Base-by-base conservation (phyloP, 306 rosid genomes). In the Vigna reflexopilosa region DNA sequence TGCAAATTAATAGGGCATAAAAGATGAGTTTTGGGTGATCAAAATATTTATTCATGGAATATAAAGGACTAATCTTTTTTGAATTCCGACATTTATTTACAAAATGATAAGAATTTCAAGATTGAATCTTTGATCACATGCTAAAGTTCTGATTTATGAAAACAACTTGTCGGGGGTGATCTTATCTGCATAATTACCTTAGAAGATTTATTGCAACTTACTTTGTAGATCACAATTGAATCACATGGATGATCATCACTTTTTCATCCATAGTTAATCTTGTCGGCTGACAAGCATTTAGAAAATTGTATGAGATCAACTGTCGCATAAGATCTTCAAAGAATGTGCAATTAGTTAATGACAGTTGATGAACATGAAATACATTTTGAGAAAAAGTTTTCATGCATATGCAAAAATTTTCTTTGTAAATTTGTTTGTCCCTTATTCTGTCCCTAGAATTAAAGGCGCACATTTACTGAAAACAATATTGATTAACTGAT, bases 321-420 rank as follows among this genome's bases (percentile, higher is more conserved):
- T 71, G 19, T 71, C 34, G n/a, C 63, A 16, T 24, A 47, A 48
- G 73, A 45, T 68, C 30, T 38, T 38, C 9, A 3, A 28, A 70
- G 62, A 8, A 30, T 34, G 5, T 40, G 67, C 42, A 56, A 9
- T 24, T 58, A 20, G 36, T 36, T 56, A 20, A 72, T 55, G 40
- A 47, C 36, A 28, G 10, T 16, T 61, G 72, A n/a, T 62, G 15
- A 48, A 62, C 30, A n/a, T 62, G 15, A 48, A 62, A 47, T 76
- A 16, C 26, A 19, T 50, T 48, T 63, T 75, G 6, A 44, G 28
- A 61, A 28, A 36, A 16, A 28, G 30, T 17, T 36, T 65, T 51
- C 42, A 51, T 36, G 26, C 45, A 20, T 63, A 49, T 15, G 47
- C 45, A 15, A n/a, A 40, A 64, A 34, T 40, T 73, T 19, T 64